Evolutionary conservation across 345 rosid genomes (phyloP).

Genomic region (Salix suchowensis): DNA sequence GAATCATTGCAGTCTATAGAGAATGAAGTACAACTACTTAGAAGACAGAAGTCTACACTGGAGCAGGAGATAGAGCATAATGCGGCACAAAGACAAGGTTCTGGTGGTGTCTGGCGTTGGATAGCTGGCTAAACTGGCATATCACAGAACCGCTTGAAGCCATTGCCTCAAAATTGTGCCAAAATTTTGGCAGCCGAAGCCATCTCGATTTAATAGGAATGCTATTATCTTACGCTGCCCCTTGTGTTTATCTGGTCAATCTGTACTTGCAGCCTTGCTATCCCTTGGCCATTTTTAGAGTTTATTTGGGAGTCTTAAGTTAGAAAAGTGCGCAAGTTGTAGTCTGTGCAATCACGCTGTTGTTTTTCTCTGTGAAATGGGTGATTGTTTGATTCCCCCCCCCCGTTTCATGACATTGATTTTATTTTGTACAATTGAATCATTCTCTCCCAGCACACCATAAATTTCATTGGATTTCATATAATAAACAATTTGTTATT

Average conservation of each 20-base stretch:
- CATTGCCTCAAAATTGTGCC: slow-evolving; percentile 6
- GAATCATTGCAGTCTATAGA: slow-evolving; percentile 69
- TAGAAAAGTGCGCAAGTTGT: background rate
- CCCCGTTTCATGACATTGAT: background rate
- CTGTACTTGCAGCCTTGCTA: background rate
- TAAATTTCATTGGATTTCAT: background rate
- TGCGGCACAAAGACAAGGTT: slow-evolving; percentile 52
- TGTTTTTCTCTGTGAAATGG: background rate
- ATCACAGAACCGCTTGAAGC: slow-evolving; percentile 13
- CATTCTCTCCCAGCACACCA: background rate
- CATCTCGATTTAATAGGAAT: background rate
- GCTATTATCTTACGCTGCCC: background rate
- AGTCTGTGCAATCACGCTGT: slow-evolving; percentile 4
- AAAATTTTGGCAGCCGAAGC: background rate
- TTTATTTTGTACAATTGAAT: slow-evolving; percentile 1
- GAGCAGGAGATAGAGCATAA: slow-evolving; percentile 60
- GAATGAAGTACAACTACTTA: slow-evolving; percentile 74
- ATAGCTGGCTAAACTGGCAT: slow-evolving; percentile 37
- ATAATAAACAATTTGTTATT: background rate
- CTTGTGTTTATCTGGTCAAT: background rate
- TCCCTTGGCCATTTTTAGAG: background rate
- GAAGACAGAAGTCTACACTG: slow-evolving; percentile 64
- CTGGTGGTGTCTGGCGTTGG: slow-evolving; percentile 88
- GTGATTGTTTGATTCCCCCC: background rate
- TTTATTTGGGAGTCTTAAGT: background rate